A percentile compares a stretch with the other conserved stretches of the same genome.
These are phyloP conservation scores for Posidonia australis DNA, from an alignment of 106 monocot species.

Conservation along the genomic window DNA sequence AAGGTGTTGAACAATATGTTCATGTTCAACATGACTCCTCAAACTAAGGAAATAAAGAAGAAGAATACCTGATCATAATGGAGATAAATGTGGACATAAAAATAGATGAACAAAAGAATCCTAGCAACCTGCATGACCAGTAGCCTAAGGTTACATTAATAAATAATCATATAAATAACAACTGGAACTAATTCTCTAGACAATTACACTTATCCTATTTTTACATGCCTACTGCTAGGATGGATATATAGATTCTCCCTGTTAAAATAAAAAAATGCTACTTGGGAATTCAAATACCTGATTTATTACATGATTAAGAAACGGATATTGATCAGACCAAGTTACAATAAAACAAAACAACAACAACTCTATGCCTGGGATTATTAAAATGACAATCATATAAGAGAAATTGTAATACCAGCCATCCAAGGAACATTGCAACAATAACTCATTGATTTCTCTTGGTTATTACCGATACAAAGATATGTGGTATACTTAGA, in stretches of 20 bases:
- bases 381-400: not conserved
- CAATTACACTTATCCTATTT: not conserved
- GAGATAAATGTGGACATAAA: constrained; percentile 45
- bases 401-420: too few relatives aligned
- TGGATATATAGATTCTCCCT: too few relatives aligned
- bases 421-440: too few relatives aligned
- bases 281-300: too few relatives aligned
- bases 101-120: constrained; percentile 46
- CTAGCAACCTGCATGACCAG: constrained; percentile 35
- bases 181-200: not conserved
- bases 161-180: not conserved
- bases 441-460: too few relatives aligned
- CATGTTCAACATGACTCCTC: not conserved
- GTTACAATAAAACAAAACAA: not conserved
- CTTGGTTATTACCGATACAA: too few relatives aligned
- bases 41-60: not conserved
- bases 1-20: not conserved
- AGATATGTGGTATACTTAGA: too few relatives aligned
- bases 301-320: too few relatives aligned
- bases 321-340: too few relatives aligned
- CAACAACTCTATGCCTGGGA: not conserved
- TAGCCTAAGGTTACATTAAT: not conserved
- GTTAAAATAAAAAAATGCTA: too few relatives aligned
- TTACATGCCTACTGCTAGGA: too few relatives aligned
- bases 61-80: constrained; percentile 50